Base-by-base conservation (phyloP, 208 protist genomes). In the Trypanosoma rangeli region DNA sequence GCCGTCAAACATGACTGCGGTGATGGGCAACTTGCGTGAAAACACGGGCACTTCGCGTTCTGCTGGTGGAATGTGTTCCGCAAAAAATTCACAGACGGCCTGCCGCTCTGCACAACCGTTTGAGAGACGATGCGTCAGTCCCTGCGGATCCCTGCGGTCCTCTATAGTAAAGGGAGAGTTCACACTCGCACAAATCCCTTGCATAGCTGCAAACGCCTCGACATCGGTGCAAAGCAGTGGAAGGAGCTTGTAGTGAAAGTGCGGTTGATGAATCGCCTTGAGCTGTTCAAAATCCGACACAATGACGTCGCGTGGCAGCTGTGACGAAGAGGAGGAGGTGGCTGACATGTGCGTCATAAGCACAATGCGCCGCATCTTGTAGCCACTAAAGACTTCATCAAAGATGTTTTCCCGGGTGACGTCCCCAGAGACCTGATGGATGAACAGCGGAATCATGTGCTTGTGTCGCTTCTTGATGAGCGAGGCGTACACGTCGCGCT, bases 161-260 rank as follows among this genome's bases (percentile, higher is more conserved):
- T 80, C 71, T 22, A 95, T 77, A 12, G 59, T 63, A 53, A 95
- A 95, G 2, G 84, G 84, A 0, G 77, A 87, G 39, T 85, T 80
- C 4, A 58, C 63, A 26, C 65, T 78, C 26, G 80, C 76, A 74
- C 86, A 93, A 20, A 93, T 71, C 8, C 71, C 74, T 67, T 90
- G 90, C 76, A 93, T 53, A n/a, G 77, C 85, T 3, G 78, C 72
- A 67, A 95, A 93, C 5, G 87, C 65, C 57, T 92, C 87, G 48
- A 81, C 66, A 44, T 87, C 74, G 7, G 78, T 68, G 68, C 83
- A 87, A 35, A 91, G 62, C n/a, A 95, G 73, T 28, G 90, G 90
- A 63, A 95, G 67, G 1, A 95, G 83, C 54, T 86, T 78, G 74
- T 95, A 95, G 69, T 86, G 72, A 48, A 85, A 89, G 73, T 93